These are phyloP conservation scores for Quercus agrifolia DNA, from an alignment of 306 rosid species.

Conservation along the genomic window DNA sequence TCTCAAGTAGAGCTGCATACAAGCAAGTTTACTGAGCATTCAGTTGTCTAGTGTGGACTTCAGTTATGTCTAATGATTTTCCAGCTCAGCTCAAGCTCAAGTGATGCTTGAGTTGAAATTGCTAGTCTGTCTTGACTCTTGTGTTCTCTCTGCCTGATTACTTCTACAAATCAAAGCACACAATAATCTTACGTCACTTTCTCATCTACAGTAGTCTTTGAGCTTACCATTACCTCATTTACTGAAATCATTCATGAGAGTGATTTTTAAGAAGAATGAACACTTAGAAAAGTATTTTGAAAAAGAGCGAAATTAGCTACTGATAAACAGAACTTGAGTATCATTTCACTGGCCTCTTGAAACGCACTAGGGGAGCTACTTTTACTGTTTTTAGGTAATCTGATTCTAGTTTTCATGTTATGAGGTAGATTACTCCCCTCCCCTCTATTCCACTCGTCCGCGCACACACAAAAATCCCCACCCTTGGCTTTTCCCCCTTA, in stretches of 20 bases:
- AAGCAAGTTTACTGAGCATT: not conserved
- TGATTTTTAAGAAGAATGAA: not conserved
- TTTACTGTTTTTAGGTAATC: not conserved
- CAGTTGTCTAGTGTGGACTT: not conserved
- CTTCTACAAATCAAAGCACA: not conserved
- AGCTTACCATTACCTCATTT: not conserved
- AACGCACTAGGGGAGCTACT: not conserved
- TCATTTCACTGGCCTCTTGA: not conserved
- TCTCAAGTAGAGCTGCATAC: not conserved
- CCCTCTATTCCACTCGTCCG: too few relatives aligned
- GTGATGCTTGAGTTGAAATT: not conserved
- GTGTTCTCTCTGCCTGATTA: not conserved
- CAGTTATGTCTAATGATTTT: not conserved
- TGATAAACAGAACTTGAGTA: not conserved
- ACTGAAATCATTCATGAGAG: not conserved
- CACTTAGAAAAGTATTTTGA: not conserved
- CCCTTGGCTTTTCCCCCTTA: not conserved
- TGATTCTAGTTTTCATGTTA: not conserved
- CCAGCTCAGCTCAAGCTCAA: not conserved
- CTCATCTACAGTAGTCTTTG: too few relatives aligned
- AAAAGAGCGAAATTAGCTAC: not conserved
- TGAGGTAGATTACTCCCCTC: not conserved
- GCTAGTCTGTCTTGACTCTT: not conserved
- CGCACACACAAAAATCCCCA: too few relatives aligned
- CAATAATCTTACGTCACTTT: not conserved